Conservation (phyloP, 1,284 basidiomycete species). For the Lentinula novae-zelandiae region DNA sequence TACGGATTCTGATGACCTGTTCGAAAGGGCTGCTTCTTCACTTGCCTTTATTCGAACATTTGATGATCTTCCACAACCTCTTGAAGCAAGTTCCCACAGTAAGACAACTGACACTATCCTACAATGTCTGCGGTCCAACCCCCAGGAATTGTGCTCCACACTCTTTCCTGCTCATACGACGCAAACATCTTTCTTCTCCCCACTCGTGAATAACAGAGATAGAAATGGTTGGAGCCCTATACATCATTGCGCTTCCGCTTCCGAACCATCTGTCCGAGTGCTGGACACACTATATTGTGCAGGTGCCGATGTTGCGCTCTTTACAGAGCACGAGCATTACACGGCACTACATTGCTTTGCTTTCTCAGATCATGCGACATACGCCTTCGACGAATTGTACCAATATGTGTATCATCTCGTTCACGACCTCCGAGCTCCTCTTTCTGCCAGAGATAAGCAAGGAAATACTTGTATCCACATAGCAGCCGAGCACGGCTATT, state of each 20-base stretch:
- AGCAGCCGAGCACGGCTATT: slow-evolving; percentile 86
- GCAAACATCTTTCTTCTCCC: slow-evolving; percentile 34
- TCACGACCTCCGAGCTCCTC: slow-evolving; percentile 59
- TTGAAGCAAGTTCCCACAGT: slow-evolving; percentile 33
- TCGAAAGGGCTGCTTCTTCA: neutral
- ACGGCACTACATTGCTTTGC: slow-evolving; percentile 72
- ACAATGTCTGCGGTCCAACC: slow-evolving; percentile 47
- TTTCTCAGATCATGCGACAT: slow-evolving; percentile 26
- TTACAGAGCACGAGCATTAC: slow-evolving; percentile 59
- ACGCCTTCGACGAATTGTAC: slow-evolving; percentile 40
- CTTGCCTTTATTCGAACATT: neutral
- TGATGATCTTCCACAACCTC: slow-evolving; percentile 21
- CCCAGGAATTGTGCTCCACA: slow-evolving; percentile 47
- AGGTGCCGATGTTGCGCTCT: slow-evolving; percentile 67
- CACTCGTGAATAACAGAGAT: slow-evolving; percentile 62
- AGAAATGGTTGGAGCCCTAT: slow-evolving; percentile 64
- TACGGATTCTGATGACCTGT: neutral
- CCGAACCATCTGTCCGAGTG: slow-evolving; percentile 52
- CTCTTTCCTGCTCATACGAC: slow-evolving; percentile 48
- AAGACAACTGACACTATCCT: slow-evolving; percentile 47
- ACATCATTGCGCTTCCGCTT: slow-evolving; percentile 60
- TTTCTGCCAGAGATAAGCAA: slow-evolving; percentile 69
- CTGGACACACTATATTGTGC: slow-evolving; percentile 68
- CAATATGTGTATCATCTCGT: slow-evolving; percentile 64
- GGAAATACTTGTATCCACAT: slow-evolving; percentile 93